Percentiles rank a stretch among this genome's conserved stretches.
phyloP scores from a whole-genome alignment of 139 green algal species.

The Edaphochlamys debaryana region DNA sequence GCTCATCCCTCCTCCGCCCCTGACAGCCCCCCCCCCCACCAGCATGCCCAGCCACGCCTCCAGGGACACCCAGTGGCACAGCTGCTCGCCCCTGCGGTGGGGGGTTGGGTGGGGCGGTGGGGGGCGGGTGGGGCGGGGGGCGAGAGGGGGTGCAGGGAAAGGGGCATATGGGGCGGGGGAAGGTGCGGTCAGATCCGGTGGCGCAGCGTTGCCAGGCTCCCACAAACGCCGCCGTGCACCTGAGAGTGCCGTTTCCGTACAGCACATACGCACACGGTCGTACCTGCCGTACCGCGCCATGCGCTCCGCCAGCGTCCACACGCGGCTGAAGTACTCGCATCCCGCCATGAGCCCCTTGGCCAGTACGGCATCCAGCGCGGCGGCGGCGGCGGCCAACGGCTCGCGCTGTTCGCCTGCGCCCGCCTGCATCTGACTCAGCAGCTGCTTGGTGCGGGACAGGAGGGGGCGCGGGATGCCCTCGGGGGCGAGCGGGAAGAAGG shows the following conservation, averaged over 20 bases:
- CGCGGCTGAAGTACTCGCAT: background rate
- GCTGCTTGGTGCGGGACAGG: background rate
- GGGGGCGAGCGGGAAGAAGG: background rate
- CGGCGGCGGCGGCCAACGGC: background rate
- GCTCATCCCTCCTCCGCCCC: background rate
- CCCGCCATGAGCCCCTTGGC: background rate
- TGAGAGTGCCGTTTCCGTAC: no score
- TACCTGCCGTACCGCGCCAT: constrained; percentile 8
- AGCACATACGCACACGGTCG: no score
- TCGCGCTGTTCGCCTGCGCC: no score
- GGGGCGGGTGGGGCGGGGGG: no score
- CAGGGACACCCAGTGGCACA: background rate
- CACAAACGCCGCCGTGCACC: no score
- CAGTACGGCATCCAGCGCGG: background rate
- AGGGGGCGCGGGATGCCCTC: background rate
- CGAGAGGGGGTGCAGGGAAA: no score
- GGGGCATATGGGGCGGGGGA: no score
- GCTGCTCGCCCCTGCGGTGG: background rate
- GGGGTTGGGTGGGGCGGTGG: no score
- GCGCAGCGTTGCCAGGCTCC: no score
- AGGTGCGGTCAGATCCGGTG: no score
- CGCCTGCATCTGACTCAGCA: background rate
- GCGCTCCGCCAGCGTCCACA: no score
- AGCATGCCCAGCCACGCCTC: constrained; percentile 25
- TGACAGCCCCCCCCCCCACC: background rate